These are phyloP conservation scores for Nicotiana attenuata DNA, from an alignment of 257 asterid species.

Conservation along the genomic window DNA sequence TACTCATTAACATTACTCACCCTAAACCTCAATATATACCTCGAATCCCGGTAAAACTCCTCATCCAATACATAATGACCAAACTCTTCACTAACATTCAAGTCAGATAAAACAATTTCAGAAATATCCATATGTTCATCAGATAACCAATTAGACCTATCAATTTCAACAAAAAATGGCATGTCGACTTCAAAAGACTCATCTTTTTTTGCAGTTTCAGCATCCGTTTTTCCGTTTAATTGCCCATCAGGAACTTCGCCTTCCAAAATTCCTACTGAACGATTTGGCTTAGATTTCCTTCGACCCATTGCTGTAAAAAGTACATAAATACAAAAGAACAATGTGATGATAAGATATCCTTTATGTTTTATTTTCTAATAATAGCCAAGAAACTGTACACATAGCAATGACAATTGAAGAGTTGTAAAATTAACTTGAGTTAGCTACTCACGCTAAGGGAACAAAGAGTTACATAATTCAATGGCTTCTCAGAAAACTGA, in stretches of 20 bases:
- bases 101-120: constrained; percentile 59
- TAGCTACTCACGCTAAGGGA: not conserved
- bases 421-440: not conserved
- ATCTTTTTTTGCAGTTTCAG: constrained; percentile 16
- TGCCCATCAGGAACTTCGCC: constrained; percentile 28
- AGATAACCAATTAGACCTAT: constrained; percentile 48
- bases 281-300: constrained; percentile 68
- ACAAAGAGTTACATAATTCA: not conserved
- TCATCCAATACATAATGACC: constrained; percentile 36
- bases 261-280: constrained; percentile 48
- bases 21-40: constrained; percentile 58
- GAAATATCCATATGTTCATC: constrained; percentile 72
- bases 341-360: not conserved
- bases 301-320: constrained; percentile 59
- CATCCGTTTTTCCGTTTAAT: constrained; percentile 18
- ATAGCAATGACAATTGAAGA: not conserved
- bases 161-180: constrained; percentile 59
- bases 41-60: constrained; percentile 42
- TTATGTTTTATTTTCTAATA: not conserved
- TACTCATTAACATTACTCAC: constrained; percentile 49
- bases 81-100: constrained; percentile 50
- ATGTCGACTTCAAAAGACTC: constrained; percentile 22
- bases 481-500: not conserved
- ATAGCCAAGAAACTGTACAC: not conserved
- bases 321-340: not conserved